A percentile compares a stretch with the other conserved stretches of the same genome.
Conservation (phyloP, 345 rosid species). For the Jatropha curcas region DNA sequence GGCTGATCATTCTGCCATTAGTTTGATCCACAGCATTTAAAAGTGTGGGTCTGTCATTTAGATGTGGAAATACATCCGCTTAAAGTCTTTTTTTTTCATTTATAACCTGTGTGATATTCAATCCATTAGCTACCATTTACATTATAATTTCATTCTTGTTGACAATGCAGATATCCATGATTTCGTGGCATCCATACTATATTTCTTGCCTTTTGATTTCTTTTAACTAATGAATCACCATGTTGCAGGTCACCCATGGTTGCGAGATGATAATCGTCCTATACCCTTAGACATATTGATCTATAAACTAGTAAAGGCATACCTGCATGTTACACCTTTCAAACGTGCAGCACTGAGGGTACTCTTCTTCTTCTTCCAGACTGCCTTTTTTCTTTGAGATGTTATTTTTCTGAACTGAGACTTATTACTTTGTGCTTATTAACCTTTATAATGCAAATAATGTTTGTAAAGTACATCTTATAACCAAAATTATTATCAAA, state of each 20-base stretch:
- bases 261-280: constrained; percentile 53
- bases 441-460: background rate
- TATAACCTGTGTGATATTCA: background rate
- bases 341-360: constrained; percentile 88
- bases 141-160: background rate
- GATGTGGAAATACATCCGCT: background rate
- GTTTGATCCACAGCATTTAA: background rate
- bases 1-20: too few relatives aligned
- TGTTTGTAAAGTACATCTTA: background rate
- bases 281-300: constrained; percentile 77
- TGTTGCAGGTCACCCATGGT: constrained; percentile 92
- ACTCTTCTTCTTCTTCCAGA: constrained; percentile 4
- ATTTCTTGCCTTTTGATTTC: background rate
- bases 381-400: background rate
- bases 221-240: constrained; percentile 7
- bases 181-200: too few relatives aligned
- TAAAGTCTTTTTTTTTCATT: background rate
- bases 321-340: constrained; percentile 71
- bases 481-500: background rate
- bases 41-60: background rate
- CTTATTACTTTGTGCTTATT: background rate
- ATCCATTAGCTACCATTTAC: background rate
- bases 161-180: too few relatives aligned
- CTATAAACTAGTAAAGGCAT: constrained; percentile 75
- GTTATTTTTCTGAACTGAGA: background rate